phyloP scores from a whole-genome alignment of 495 filamentous ascomycete species.

The Polyplosphaeria fusca region DNA sequence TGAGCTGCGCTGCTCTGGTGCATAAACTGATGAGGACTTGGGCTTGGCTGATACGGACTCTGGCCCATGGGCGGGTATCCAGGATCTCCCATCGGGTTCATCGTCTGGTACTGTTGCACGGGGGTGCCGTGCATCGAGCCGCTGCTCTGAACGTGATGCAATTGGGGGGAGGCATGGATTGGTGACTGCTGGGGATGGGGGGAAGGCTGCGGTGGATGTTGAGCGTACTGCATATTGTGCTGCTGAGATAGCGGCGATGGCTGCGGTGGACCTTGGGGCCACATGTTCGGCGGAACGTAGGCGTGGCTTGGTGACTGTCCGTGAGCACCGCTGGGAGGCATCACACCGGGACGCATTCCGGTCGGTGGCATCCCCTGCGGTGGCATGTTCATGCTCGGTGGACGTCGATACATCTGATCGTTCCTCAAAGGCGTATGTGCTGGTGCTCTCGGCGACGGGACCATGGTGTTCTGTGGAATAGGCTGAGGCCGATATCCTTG shows the following conservation, averaged over 20 bases:
- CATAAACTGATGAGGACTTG: constrained; percentile 43
- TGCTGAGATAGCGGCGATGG: constrained; percentile 50
- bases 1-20: constrained; percentile 34
- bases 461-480: constrained; percentile 52
- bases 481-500: constrained; percentile 48
- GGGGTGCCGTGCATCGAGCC: constrained; percentile 38
- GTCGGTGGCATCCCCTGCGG: constrained; percentile 10
- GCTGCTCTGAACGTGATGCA: constrained; percentile 52
- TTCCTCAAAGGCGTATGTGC: constrained; percentile 47
- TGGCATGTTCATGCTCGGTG: constrained; percentile 41
- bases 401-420: constrained; percentile 48
- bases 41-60: constrained; percentile 50
- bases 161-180: constrained; percentile 52
- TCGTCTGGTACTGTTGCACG: constrained; percentile 38
- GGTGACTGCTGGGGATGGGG: constrained; percentile 45
- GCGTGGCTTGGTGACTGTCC: constrained; percentile 46
- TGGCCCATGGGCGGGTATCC: constrained; percentile 50
- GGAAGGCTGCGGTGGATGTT: constrained; percentile 44
- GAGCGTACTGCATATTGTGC: constrained; percentile 44
- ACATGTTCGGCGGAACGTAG: constrained; percentile 51
- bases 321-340: constrained; percentile 22
- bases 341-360: constrained; percentile 9
- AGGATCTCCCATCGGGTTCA: constrained; percentile 41
- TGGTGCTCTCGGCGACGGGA: constrained; percentile 52
- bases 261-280: constrained; percentile 53